A percentile compares a stretch with the other conserved stretches of the same genome.
Evolutionary conservation across 208 protist genomes (phyloP).

Genomic region (Trypanosoma platydactyli): DNA sequence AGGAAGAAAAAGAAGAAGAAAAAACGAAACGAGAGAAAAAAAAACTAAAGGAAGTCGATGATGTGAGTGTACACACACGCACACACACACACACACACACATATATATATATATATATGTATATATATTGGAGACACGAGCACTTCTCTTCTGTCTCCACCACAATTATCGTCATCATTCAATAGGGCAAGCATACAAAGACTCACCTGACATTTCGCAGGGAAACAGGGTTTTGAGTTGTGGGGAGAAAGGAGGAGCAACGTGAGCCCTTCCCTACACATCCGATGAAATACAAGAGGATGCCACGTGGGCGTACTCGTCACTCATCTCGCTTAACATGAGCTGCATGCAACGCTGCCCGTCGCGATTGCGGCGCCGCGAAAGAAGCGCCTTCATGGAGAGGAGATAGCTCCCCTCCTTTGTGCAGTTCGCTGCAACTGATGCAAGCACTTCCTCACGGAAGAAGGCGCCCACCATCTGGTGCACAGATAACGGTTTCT

Average conservation of each 20-base stretch:
- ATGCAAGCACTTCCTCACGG: slow-evolving; percentile 53
- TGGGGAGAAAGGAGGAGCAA: too few relatives aligned
- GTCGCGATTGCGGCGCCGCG: slow-evolving; percentile 9
- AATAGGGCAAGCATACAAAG: too few relatives aligned
- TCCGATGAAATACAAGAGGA: neutral
- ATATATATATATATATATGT: too few relatives aligned
- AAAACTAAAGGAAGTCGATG: neutral
- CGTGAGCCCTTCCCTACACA: too few relatives aligned
- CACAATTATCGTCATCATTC: too few relatives aligned
- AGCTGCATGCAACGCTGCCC: slow-evolving; percentile 11
- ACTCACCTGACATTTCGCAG: too few relatives aligned
- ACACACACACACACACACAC: too few relatives aligned
- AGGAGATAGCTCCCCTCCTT: slow-evolving; percentile 32
- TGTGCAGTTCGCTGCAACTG: slow-evolving; percentile 67
- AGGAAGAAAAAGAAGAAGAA: too few relatives aligned
- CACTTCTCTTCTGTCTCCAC: too few relatives aligned
- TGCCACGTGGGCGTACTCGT: slow-evolving; percentile 6
- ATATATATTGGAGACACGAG: too few relatives aligned
- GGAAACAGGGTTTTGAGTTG: too few relatives aligned
- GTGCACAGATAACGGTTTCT: neutral
- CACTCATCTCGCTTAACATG: slow-evolving; percentile 26
- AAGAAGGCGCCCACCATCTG: slow-evolving; percentile 28
- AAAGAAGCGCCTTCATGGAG: slow-evolving; percentile 30
- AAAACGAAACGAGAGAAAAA: slow-evolving; percentile 7
- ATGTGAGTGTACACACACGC: too few relatives aligned